A percentile compares a stretch with the other conserved stretches of the same genome.
These are phyloP conservation scores for Colletotrichum cuscutae DNA, from an alignment of 2,329 filamentous ascomycete species.

Conservation along the genomic window DNA sequence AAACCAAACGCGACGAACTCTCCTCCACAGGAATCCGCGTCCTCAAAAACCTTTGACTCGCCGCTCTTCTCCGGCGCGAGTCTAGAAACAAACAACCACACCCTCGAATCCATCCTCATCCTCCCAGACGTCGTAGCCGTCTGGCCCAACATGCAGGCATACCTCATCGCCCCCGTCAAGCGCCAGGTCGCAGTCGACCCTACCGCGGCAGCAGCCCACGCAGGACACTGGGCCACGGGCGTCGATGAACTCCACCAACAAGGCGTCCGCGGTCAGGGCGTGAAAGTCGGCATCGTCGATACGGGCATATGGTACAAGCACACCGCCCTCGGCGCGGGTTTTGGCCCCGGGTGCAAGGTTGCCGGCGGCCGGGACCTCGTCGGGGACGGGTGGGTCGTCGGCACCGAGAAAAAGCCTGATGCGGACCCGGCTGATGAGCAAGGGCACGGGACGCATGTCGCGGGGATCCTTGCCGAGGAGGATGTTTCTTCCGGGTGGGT, in stretches of 20 bases:
- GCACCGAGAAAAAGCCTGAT: conserved; percentile 46
- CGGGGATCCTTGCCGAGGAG: conserved; percentile 44
- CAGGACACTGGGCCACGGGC: conserved; percentile 36
- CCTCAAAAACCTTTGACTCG: conserved; percentile 26
- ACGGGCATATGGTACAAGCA: conserved; percentile 36
- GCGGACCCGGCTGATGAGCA: conserved; percentile 42
- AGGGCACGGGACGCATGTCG: conserved; percentile 45
- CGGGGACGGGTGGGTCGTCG: conserved; percentile 46
- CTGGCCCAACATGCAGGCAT: conserved; percentile 20
- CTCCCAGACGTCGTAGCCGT: conserved; percentile 24
- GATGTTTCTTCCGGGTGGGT: conserved; percentile 28
- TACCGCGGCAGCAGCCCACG: not conserved
- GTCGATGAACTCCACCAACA: conserved; percentile 34
- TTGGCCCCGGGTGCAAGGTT: conserved; percentile 57
- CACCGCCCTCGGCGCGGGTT: conserved; percentile 54
- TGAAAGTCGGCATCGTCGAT: conserved; percentile 37
- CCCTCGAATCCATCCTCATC: conserved; percentile 23
- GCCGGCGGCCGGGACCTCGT: conserved; percentile 55
- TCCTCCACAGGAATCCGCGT: conserved; percentile 16
- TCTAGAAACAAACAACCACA: conserved; percentile 26
- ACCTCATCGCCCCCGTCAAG: conserved; percentile 26
- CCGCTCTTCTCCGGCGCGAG: conserved; percentile 31
- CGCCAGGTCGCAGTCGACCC: conserved; percentile 4
- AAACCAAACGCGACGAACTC: conserved; percentile 21
- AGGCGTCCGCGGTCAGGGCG: conserved; percentile 36